Percentiles rank a stretch among this genome's conserved stretches.
phyloP scores from a whole-genome alignment of 768 basidiomycete genomes.

The Boletus huronensis region DNA sequence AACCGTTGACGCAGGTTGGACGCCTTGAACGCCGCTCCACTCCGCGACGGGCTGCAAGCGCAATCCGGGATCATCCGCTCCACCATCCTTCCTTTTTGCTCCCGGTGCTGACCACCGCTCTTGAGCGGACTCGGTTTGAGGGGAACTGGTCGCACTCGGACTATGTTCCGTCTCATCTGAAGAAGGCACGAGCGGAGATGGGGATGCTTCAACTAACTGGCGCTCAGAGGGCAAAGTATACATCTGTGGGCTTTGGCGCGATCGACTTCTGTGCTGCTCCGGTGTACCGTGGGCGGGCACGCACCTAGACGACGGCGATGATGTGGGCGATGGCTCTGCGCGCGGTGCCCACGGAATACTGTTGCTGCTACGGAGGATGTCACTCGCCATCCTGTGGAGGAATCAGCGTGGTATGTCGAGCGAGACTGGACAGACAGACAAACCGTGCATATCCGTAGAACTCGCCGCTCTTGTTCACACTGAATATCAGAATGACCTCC shows the following conservation, averaged over 20 bases:
- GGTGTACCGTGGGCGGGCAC: constrained; percentile 1
- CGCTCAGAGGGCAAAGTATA: constrained; percentile 39
- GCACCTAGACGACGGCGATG: constrained; percentile 29
- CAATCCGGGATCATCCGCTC: constrained; percentile 13
- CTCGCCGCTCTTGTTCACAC: constrained; percentile 91
- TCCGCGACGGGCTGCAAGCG: constrained; percentile 25
- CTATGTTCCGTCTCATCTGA: neutral
- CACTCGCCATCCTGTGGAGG: constrained; percentile 57
- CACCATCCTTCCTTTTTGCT: constrained; percentile 4
- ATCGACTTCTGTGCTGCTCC: constrained; percentile 14
- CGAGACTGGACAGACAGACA: constrained; percentile 16
- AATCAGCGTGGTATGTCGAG: constrained; percentile 1
- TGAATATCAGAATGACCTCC: constrained; percentile 87
- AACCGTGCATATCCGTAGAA: constrained; percentile 92
- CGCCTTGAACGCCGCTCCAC: constrained; percentile 13
- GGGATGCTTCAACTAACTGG: constrained; percentile 44
- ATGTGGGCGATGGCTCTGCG: constrained; percentile 29
- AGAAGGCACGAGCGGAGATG: constrained; percentile 25
- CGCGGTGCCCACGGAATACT: constrained; percentile 58
- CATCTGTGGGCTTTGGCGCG: neutral
- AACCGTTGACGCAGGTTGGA: neutral
- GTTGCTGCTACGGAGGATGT: constrained; percentile 50
- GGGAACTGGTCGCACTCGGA: neutral
- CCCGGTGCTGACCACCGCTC: constrained; percentile 46
- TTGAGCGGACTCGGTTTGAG: neutral